Conservation (phyloP, 495 filamentous ascomycete genomes). For the Penicillium simplicissimum region DNA sequence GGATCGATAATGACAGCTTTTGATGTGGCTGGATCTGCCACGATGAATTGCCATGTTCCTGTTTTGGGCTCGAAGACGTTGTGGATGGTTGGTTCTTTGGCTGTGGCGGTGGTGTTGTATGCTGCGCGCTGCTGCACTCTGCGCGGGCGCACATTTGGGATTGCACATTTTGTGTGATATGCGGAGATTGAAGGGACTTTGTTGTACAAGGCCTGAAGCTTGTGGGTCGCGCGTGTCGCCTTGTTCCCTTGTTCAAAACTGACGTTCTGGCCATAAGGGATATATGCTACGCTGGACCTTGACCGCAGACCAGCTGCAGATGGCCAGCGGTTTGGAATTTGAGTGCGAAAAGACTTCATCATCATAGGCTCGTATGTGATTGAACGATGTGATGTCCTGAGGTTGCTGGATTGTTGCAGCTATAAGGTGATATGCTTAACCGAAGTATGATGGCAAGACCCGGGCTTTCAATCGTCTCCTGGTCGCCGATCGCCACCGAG, state of each 20-base stretch:
- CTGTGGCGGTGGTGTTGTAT: conserved; percentile 12
- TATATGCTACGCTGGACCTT: background rate
- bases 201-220: background rate
- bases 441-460: background rate
- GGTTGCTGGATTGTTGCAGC: background rate
- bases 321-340: background rate
- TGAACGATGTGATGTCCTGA: background rate
- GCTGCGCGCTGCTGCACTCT: background rate
- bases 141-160: background rate
- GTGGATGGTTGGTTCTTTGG: conserved; percentile 41
- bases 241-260: background rate
- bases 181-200: background rate
- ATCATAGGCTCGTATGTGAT: background rate
- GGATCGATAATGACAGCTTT: conserved; percentile 58
- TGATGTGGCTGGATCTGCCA: conserved; percentile 50
- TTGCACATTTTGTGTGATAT: background rate
- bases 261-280: background rate
- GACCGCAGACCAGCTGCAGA: background rate
- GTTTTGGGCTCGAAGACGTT: conserved; percentile 44
- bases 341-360: background rate
- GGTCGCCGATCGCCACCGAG: conserved; percentile 18
- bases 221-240: background rate
- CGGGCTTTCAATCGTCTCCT: conserved; percentile 9
- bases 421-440: background rate
- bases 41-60: conserved; percentile 64